Conservation (phyloP, 495 filamentous ascomycete genomes). For the Podospora bellae-mahoneyi region DNA sequence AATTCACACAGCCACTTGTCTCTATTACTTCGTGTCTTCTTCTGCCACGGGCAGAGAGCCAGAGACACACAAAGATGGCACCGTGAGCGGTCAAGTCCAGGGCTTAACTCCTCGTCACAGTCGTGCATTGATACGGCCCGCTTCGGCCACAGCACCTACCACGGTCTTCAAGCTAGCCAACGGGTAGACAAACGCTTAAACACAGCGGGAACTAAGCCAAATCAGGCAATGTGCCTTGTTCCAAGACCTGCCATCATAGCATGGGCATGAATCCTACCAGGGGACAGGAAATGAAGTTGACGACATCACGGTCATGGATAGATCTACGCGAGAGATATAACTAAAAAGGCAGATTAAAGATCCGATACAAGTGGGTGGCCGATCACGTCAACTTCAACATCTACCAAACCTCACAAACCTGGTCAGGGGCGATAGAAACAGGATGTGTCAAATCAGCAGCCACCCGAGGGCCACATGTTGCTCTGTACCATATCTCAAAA, state of each 20-base stretch:
- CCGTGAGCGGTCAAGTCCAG: neutral
- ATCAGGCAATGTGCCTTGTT: neutral
- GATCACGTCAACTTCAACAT: neutral
- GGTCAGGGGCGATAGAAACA: slow-evolving; percentile 1
- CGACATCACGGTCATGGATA: neutral
- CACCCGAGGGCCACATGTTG: slow-evolving; percentile 25
- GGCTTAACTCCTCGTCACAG: slow-evolving; percentile 4
- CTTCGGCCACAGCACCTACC: neutral
- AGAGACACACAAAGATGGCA: neutral
- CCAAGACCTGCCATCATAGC: slow-evolving; percentile 2
- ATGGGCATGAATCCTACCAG: neutral
- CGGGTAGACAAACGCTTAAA: neutral
- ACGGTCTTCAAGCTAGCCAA: neutral
- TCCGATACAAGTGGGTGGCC: neutral
- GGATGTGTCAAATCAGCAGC: slow-evolving; percentile 24
- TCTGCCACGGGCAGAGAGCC: no score
- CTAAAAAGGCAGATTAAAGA: neutral
- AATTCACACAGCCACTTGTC: neutral
- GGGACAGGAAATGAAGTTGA: neutral
- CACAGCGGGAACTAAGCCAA: neutral
- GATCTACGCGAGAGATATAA: neutral
- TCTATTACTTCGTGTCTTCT: neutral
- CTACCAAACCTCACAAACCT: neutral
- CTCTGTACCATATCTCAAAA: neutral
- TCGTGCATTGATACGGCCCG: slow-evolving; percentile 7